Base-by-base conservation (phyloP, 2,329 filamentous ascomycete species). In the Microsporum canis region DNA sequence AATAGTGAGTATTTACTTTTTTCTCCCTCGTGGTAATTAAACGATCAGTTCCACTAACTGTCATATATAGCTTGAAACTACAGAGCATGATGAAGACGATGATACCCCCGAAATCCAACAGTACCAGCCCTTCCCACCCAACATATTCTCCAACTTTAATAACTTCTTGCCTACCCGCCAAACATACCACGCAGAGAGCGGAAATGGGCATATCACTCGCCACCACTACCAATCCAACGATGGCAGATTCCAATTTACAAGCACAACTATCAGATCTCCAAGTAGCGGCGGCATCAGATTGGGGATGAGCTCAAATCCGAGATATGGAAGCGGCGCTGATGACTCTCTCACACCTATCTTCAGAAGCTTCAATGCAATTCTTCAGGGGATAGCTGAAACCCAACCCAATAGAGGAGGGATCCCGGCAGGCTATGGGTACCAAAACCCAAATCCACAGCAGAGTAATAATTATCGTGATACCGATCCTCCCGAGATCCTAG, bases 1-100 rank as follows among this genome's bases (percentile, higher is more conserved):
- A 76, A 90, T 97, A 68, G 91, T 95, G 78, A 70, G 87, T 79
- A 31, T 57, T 36, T 41, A 57, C 60, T 61, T 31, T 58, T 43
- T 43, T 43, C 17, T 43, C 39, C 12, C 10, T n/a, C 39, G 17
- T 43, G 39, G n/a, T 45, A 17, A 39, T 60, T 39, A 10, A 33
- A 31, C 14, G 51, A 55, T 31, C 31, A 34, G 14, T 34, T 17
- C 49, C 2, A 2, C 51, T 34, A 55, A 36, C 14, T 17, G 6
- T 55, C 31, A 8, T 10, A 36, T 29, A 33, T 34, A 55, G 51
- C 31, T 55, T 36, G 51, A 47, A 2, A 5, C 5, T 27, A 8
- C 17, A 14, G 43, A 47, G 8, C n/a, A 47, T 5, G n/a, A 36
- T 5, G 51, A 55, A 10, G 6, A 55, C 5, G 14, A 36, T 3